Evolutionary conservation across 306 rosid genomes (phyloP), one percentile per base, ranked within the genome.

Genomic region (Trifolium dubium): DNA sequence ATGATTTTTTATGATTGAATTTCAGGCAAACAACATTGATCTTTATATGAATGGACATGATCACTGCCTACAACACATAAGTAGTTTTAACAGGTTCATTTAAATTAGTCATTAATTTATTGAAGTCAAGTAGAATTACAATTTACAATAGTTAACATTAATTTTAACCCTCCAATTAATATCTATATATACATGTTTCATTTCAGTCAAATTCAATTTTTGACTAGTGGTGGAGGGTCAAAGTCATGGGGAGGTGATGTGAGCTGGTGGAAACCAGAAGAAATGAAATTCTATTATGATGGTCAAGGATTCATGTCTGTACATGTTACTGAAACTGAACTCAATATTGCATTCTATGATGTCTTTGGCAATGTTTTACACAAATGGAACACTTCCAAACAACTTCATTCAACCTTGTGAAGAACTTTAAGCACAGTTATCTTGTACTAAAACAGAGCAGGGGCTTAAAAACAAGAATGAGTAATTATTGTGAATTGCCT

Each of bases 271-370:
- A 77, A 67, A 3, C 72, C 77, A 17, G 64, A 78, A 54, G 92
- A 85, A 46, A 32, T 88, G 85, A 84, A 88, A 74, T 79, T 89
- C 1, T 88, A 86, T 58, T 82, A 89, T 37, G 90, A 89, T 72
- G 96, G 93, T 8, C 97, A 89, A 69, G 97, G 93, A 29, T 89
- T 92, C 85, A 86, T 86, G 93, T 88, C 93, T 17, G 44, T 88
- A 68, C 70, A 77, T 31, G 31, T 85, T 37, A 86, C 68, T 61
- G 49, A 65, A 14, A 74, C 79, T 37, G 64, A 82, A 19, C 60
- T 81, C 5, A 18, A 84, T n/a, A 4, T 92, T 31, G 83, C 64
- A 5, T 89, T 85, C 80, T 92, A 86, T 14, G 93, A 92, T 72
- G 78, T 86, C 8, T 79, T 72, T 73, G 97, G 93, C 71, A 77